phyloP scores from a whole-genome alignment of 495 filamentous ascomycete genomes.

The Bombardia bombarda region DNA sequence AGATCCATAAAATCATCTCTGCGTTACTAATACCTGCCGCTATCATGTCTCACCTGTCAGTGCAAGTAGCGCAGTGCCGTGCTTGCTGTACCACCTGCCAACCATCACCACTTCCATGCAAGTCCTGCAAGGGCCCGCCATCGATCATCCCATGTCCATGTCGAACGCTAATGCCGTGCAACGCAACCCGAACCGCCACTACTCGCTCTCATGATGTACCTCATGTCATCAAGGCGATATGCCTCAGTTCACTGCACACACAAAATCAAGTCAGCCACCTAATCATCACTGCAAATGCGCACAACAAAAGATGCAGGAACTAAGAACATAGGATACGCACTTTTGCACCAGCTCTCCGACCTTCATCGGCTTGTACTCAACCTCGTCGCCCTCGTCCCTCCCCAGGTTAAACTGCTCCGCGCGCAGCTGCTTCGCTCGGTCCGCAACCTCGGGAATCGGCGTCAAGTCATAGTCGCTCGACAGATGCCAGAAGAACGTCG shows the following conservation, averaged over 20 bases:
- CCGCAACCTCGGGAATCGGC: constrained; percentile 32
- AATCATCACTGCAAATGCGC: neutral
- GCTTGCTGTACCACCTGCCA: no score
- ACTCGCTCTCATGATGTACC: neutral
- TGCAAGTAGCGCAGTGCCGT: no score
- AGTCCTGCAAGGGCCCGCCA: no score
- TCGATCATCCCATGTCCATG: neutral
- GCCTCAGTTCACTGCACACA: constrained; percentile 27
- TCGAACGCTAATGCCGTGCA: no score
- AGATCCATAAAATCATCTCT: no score
- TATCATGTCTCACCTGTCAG: no score
- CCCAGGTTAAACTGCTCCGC: constrained; percentile 34
- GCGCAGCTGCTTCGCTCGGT: constrained; percentile 26
- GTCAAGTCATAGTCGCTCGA: constrained; percentile 36
- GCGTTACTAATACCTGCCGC: no score
- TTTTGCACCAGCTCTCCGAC: constrained; percentile 41
- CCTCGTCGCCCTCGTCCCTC: constrained; percentile 37
- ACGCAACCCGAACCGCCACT: no score
- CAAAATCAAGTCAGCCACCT: neutral
- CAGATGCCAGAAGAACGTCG: constrained; percentile 45
- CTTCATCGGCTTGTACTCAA: constrained; percentile 35
- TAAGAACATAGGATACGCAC: constrained; percentile 10
- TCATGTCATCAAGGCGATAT: constrained; percentile 35
- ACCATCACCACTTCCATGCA: no score
- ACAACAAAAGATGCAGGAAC: neutral